A percentile compares a stretch with the other conserved stretches of the same genome.
phyloP scores from a whole-genome alignment of 495 filamentous ascomycete species.

The Penicillium canescens region DNA sequence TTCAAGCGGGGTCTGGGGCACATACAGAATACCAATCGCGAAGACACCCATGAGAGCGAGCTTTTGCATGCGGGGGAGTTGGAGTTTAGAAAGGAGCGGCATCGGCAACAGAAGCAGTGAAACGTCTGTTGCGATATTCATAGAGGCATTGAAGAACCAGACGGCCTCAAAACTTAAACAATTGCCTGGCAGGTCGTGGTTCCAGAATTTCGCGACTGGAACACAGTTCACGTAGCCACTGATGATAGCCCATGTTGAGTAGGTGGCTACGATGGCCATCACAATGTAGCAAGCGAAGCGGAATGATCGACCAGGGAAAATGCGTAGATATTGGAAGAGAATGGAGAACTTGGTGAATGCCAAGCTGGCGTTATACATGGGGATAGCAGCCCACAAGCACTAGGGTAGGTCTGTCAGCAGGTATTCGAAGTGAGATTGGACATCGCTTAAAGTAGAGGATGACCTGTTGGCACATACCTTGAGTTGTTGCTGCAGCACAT shows the following conservation, averaged over 20 bases:
- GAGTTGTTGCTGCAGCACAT: constrained; percentile 26
- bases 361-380: constrained; percentile 43
- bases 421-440: background rate
- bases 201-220: constrained; percentile 54
- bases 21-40: constrained; percentile 52
- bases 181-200: constrained; percentile 45
- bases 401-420: constrained; percentile 4
- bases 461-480: constrained; percentile 22
- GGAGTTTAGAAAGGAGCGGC: constrained; percentile 51
- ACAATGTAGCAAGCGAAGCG: constrained; percentile 32
- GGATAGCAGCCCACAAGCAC: constrained; percentile 41
- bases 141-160: constrained; percentile 55
- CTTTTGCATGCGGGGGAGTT: constrained; percentile 53
- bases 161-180: constrained; percentile 51
- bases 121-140: constrained; percentile 58
- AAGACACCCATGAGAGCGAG: constrained; percentile 54
- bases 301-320: constrained; percentile 41
- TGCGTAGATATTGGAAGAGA: constrained; percentile 49
- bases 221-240: constrained; percentile 53
- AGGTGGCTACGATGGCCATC: constrained; percentile 35
- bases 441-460: too few species aligned
- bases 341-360: constrained; percentile 48
- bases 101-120: constrained; percentile 57
- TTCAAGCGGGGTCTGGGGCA: constrained; percentile 41
- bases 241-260: constrained; percentile 40